Evolutionary conservation across 2,329 filamentous ascomycete species (phyloP), one percentile per base, ranked within the genome.

Genomic region (Ramularia collo-cygni): DNA sequence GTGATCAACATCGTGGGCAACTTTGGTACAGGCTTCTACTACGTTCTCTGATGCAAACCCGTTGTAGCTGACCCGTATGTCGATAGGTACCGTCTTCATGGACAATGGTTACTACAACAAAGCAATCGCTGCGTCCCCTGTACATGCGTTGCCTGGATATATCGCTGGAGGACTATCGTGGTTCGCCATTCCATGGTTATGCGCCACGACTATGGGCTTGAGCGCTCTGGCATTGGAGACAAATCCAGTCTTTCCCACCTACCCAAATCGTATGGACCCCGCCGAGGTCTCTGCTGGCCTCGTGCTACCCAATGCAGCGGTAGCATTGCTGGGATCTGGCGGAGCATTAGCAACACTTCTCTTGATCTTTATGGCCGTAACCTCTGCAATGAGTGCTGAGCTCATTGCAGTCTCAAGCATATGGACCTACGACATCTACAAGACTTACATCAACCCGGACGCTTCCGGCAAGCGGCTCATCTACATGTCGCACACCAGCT

Each of bases 171-270:
- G 89, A 15, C 72, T 94, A 1, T 81, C 77, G 35, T 95, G 88
- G 88, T 95, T 95, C 53, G 88, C 88, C 1, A 93, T 95, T 37
- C 89, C 89, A 0, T 94, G 85, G 84, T 72, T 94, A 8, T 84
- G 80, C 2, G 87, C 88, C 1, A 95, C 85, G 0, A 94, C 88
- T 1, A 85, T 94, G 79, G 88, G 88, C 21, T 74, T 95, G 5
- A 76, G 84, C 1, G 86, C 84, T 3, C 70, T 95, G 6, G 84
- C 86, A 0, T 73, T 95, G 1, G 87, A 95, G 61, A 77, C 71
- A 48, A 82, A 77, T 51, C 81, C 77, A 1, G 69, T 68, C 3
- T 88, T 87, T 64, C 84, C 84, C 0, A 84, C 80, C 0, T 89
- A 74, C 53, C 84, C 77, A 0, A 67, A 81, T 44, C 77, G 86